A percentile compares a stretch with the other conserved stretches of the same genome.
Conservation (phyloP, 306 rosid genomes). For the Mimosa bimucronata region DNA sequence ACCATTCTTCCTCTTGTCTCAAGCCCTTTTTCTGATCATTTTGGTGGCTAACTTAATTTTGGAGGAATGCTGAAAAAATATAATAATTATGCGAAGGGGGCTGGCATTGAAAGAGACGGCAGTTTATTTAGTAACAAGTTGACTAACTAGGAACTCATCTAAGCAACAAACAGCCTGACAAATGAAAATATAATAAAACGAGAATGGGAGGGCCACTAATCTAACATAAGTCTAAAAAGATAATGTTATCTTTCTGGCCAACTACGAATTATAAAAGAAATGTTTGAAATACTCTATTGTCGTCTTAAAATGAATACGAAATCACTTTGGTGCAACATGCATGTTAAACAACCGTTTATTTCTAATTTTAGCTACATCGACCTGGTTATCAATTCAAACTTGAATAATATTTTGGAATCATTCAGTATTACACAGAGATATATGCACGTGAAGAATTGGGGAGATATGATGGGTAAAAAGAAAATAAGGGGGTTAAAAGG, state of each 20-base stretch:
- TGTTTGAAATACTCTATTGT: background rate
- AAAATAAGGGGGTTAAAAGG: background rate
- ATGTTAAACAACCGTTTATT: background rate
- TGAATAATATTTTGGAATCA: background rate
- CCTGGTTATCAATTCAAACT: background rate
- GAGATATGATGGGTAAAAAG: background rate
- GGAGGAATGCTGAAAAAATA: background rate
- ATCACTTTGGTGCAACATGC: background rate
- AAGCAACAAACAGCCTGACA: slow-evolving; percentile 23
- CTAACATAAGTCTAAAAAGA: background rate
- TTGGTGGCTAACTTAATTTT: background rate
- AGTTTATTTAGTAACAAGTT: slow-evolving; percentile 31
- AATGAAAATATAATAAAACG: slow-evolving; percentile 1
- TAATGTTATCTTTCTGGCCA: background rate
- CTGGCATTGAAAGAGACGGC: slow-evolving; percentile 32
- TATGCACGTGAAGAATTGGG: background rate
- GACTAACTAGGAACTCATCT: slow-evolving; percentile 25
- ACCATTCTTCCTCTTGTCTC: slow-evolving; percentile 6
- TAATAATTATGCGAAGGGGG: background rate
- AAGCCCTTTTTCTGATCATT: slow-evolving; percentile 5
- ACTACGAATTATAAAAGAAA: slow-evolving; percentile 5
- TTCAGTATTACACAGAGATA: too few species aligned
- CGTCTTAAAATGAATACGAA: background rate
- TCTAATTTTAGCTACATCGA: background rate
- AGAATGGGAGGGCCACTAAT: slow-evolving; percentile 13